phyloP scores from a whole-genome alignment of 2,329 filamentous ascomycete species.

The Curvularia lunata region DNA sequence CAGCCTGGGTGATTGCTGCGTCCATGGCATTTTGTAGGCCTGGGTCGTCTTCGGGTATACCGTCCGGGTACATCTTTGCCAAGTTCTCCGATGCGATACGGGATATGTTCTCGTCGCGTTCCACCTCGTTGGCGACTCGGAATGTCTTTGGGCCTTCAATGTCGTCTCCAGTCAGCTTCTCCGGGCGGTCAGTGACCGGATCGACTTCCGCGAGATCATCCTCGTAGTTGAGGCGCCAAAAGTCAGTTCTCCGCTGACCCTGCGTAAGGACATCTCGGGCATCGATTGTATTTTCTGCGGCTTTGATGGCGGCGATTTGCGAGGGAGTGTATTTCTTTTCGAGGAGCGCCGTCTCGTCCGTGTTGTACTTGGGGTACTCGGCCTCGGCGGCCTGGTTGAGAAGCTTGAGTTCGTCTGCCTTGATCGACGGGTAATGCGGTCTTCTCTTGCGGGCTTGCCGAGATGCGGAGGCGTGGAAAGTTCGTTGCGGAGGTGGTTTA shows the following conservation, averaged over 20 bases:
- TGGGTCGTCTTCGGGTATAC: constrained; percentile 41
- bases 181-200: constrained; percentile 71
- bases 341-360: constrained; percentile 56
- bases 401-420: constrained; percentile 50
- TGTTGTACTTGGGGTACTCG: constrained; percentile 68
- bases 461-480: constrained; percentile 50
- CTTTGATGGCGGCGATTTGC: constrained; percentile 81
- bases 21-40: constrained; percentile 38
- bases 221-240: constrained; percentile 71
- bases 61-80: constrained; percentile 46
- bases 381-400: constrained; percentile 40
- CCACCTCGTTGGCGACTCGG: constrained; percentile 39
- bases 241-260: constrained; percentile 73
- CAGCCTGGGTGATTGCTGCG: constrained; percentile 42
- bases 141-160: constrained; percentile 34
- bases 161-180: constrained; percentile 49
- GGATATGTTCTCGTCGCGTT: constrained; percentile 41
- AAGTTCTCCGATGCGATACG: constrained; percentile 44
- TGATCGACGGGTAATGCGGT: constrained; percentile 54
- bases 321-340: constrained; percentile 74
- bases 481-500: constrained; percentile 47
- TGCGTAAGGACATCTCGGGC: constrained; percentile 75
- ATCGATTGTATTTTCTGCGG: constrained; percentile 78
- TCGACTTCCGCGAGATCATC: constrained; percentile 79
- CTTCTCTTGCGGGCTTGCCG: constrained; percentile 46